phyloP scores from a whole-genome alignment of 2,329 filamentous ascomycete genomes.

The Colletotrichum tanaceti region DNA sequence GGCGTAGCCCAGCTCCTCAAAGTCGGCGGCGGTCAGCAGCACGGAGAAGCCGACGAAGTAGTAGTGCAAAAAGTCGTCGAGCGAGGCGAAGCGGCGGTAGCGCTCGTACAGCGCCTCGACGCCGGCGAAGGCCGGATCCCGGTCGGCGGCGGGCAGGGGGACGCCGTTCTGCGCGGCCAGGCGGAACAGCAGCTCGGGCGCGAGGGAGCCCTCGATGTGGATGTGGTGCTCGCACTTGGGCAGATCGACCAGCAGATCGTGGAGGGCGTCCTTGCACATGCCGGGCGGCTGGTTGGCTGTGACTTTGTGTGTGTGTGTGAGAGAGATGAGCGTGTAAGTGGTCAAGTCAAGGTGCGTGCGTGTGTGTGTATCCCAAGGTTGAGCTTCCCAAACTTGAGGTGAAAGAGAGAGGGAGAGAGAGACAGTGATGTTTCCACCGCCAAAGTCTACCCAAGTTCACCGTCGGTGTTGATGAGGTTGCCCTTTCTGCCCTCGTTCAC shows the following conservation, averaged over 20 bases:
- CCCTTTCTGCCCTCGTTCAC: constrained; percentile 31
- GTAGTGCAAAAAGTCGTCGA: constrained; percentile 82
- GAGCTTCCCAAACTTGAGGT: no score
- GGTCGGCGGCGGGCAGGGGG: constrained; percentile 63
- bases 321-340: no score
- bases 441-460: constrained; percentile 34
- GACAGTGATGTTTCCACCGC: constrained; percentile 34
- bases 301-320: background rate
- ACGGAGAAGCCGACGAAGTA: constrained; percentile 83
- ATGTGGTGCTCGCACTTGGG: constrained; percentile 88
- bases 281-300: constrained; percentile 8
- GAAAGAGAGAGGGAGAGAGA: no score
- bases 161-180: constrained; percentile 76
- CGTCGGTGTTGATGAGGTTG: constrained; percentile 1
- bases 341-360: background rate
- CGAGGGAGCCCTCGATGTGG: constrained; percentile 81
- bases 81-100: constrained; percentile 74
- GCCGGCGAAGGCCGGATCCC: constrained; percentile 72
- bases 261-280: constrained; percentile 67
- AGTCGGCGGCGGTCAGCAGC: constrained; percentile 73
- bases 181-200: constrained; percentile 75
- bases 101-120: constrained; percentile 68
- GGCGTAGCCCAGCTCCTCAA: constrained; percentile 76
- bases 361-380: background rate
- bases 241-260: constrained; percentile 71